Percentiles rank a stretch among this genome's conserved stretches.
These are phyloP conservation scores for Dipteronia sinensis DNA, from an alignment of 345 rosid genomes.

Conservation along the genomic window DNA sequence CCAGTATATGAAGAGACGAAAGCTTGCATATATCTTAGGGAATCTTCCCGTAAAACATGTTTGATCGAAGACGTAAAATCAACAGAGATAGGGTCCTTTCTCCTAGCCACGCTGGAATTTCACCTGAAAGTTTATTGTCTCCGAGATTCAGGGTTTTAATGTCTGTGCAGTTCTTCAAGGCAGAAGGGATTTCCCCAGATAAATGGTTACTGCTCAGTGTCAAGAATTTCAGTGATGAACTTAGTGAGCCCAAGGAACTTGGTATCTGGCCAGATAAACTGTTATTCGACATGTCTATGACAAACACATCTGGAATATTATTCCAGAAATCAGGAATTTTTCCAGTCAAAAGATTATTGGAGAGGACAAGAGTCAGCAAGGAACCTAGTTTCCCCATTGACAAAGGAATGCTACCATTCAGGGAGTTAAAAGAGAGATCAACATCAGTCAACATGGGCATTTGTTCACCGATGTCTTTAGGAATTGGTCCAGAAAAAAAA, in stretches of 20 bases:
- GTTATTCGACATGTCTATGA: neutral
- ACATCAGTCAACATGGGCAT: too few relatives aligned
- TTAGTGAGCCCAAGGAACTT: neutral
- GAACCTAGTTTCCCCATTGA: neutral
- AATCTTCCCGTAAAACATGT: constrained; percentile 5
- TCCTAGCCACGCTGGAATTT: constrained; percentile 21
- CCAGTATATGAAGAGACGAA: constrained; percentile 19
- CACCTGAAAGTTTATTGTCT: constrained; percentile 16
- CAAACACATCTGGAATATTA: neutral
- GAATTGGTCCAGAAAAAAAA: too few relatives aligned
- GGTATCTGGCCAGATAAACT: neutral
- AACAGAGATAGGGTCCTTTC: neutral
- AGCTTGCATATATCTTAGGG: constrained; percentile 5
- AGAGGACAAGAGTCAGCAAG: neutral
- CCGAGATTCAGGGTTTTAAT: constrained; percentile 12
- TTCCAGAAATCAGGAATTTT: constrained; percentile 10
- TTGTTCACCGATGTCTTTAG: too few relatives aligned
- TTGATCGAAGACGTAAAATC: constrained; percentile 13
- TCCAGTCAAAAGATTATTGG: neutral
- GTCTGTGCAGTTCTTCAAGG: too few relatives aligned
- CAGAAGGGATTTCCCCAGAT: too few relatives aligned
- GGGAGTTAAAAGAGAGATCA: constrained; percentile 19
- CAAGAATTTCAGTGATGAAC: neutral
- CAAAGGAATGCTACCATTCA: neutral
- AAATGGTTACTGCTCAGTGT: neutral